Evolutionary conservation across 148 eudicot genomes (phyloP).

Genomic region (Persicaria tinctoria): DNA sequence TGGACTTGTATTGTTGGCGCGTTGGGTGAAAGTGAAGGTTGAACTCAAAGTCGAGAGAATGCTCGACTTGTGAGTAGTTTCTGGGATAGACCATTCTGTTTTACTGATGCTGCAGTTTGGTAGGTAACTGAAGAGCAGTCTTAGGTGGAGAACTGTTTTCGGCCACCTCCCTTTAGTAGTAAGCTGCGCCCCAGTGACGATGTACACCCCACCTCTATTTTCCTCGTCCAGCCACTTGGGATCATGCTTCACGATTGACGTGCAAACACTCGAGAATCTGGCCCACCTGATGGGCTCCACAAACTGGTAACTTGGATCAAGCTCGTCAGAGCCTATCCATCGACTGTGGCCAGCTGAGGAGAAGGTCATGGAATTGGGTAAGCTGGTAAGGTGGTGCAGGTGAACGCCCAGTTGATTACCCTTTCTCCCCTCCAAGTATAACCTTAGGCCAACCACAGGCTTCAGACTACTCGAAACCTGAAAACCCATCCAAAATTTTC

Average conservation of each 20-base stretch:
- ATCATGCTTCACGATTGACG: conserved; percentile 61
- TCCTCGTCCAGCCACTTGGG: conserved; percentile 50
- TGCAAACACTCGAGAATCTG: conserved; percentile 67
- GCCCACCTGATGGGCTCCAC: conserved; percentile 69
- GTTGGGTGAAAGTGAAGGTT: conserved; percentile 66
- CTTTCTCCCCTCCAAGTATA: conserved; percentile 82
- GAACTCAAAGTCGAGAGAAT: conserved; percentile 66
- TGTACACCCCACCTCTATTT: conserved; percentile 44
- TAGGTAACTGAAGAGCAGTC: conserved; percentile 60
- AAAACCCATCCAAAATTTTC: conserved; percentile 10
- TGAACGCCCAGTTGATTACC: conserved; percentile 78
- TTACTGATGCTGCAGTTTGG: conserved; percentile 61
- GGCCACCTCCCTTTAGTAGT: conserved; percentile 90
- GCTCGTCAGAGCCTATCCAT: conserved; percentile 86
- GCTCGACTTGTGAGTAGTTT: conserved; percentile 56
- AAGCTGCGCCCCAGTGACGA: conserved; percentile 93
- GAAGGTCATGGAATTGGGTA: conserved; percentile 62
- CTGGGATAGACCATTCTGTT: conserved; percentile 81
- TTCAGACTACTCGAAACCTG: conserved; percentile 65
- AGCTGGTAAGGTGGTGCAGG: conserved; percentile 77
- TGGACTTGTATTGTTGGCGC: conserved; percentile 27
- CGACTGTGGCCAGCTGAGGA: conserved; percentile 28
- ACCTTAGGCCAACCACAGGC: conserved; percentile 76
- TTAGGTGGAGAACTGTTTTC: conserved; percentile 64
- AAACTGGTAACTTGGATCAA: conserved; percentile 38